Percentiles rank a stretch among this genome's conserved stretches.
Evolutionary conservation across 768 basidiomycete species (phyloP).

Genomic region (Russula compacta): DNA sequence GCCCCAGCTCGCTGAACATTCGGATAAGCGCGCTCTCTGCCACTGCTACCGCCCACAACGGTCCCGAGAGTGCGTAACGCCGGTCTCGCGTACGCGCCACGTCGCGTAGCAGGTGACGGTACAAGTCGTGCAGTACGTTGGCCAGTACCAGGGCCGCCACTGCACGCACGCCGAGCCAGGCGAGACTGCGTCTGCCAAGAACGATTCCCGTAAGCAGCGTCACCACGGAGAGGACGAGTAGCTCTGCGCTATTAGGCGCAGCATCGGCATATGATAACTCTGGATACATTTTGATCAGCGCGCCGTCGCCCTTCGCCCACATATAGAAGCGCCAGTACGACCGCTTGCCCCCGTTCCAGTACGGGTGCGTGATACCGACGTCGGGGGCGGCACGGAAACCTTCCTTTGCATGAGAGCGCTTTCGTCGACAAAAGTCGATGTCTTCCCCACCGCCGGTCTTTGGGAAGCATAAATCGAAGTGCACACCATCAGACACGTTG

Average conservation of each 20-base stretch:
- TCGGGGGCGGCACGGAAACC: conserved; percentile 42
- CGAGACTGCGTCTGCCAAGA: conserved; percentile 11
- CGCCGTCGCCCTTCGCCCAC: conserved; percentile 53
- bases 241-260: conserved; percentile 43
- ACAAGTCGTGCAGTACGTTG: conserved; percentile 41
- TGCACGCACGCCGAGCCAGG: conserved; percentile 21
- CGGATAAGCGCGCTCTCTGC: conserved; percentile 44
- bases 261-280: conserved; percentile 36
- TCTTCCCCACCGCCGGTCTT: conserved; percentile 61
- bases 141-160: conserved; percentile 26
- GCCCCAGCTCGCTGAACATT: conserved; percentile 42
- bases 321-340: conserved; percentile 47
- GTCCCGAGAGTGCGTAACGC: conserved; percentile 26
- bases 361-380: conserved; percentile 47
- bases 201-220: conserved; percentile 18
- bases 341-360: conserved; percentile 41
- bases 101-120: conserved; percentile 39
- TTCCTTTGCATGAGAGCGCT: conserved; percentile 32
- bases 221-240: conserved; percentile 27
- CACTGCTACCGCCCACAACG: conserved; percentile 35
- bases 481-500: conserved; percentile 36
- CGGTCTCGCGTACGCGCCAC: conserved; percentile 27
- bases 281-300: conserved; percentile 40
- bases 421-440: conserved; percentile 47
- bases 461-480: conserved; percentile 41